Evolutionary conservation across 2,329 filamentous ascomycete genomes (phyloP).

Genomic region (Aureobasidium melanogenum): DNA sequence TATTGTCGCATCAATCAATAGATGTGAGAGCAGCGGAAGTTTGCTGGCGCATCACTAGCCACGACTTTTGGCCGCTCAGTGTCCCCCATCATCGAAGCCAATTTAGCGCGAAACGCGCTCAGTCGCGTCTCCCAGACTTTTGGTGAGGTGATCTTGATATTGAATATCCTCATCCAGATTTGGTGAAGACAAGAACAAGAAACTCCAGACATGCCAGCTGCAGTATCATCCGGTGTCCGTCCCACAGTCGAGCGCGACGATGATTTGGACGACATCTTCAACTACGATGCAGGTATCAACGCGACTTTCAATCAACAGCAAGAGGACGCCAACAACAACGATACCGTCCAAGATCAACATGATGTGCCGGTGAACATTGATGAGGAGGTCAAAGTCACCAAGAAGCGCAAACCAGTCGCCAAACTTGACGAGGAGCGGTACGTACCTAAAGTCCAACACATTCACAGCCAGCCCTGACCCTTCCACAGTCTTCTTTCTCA

Average conservation of each 20-base stretch:
- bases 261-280: conserved; percentile 60
- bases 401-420: conserved; percentile 65
- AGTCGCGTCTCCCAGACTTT: conserved; percentile 7
- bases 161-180: neutral
- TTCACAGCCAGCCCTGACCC: neutral
- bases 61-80: neutral
- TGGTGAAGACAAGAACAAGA: neutral
- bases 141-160: neutral
- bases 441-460: conserved; percentile 7
- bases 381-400: conserved; percentile 73
- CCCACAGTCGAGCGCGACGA: conserved; percentile 31
- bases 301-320: conserved; percentile 36
- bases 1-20: neutral
- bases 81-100: neutral
- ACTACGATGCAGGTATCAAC: conserved; percentile 59
- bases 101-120: neutral
- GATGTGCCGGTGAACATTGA: conserved; percentile 56
- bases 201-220: conserved; percentile 20
- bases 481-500: conserved; percentile 63
- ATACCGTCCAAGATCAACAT: conserved; percentile 25
- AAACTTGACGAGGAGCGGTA: conserved; percentile 81
- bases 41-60: neutral
- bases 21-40: neutral
- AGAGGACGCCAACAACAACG: conserved; percentile 30
- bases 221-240: conserved; percentile 17